Conservation (phyloP, 768 basidiomycete species). For the Mycena crocata region DNA sequence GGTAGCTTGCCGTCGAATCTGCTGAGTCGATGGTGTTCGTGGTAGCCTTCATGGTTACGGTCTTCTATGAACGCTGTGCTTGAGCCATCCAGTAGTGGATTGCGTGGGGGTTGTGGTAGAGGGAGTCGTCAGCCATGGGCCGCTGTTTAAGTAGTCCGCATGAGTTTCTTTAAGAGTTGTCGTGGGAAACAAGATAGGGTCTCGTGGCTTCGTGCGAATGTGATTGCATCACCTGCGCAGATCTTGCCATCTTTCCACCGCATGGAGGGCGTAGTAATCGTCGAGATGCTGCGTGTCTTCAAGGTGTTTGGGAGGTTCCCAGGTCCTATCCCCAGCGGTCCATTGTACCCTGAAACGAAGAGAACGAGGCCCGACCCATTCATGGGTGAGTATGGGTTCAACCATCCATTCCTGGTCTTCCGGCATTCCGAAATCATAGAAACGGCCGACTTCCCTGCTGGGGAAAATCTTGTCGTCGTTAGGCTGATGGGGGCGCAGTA, state of each 20-base stretch:
- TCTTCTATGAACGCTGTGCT: constrained; percentile 19
- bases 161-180: background rate
- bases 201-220: background rate
- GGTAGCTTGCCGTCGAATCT: constrained; percentile 1
- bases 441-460: background rate
- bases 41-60: background rate
- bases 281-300: background rate
- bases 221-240: background rate
- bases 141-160: background rate
- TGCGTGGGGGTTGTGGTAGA: background rate
- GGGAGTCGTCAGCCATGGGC: background rate
- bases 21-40: background rate
- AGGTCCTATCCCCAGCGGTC: too few relatives aligned
- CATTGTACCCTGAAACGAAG: background rate
- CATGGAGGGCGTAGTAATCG: background rate
- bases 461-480: background rate
- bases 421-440: background rate
- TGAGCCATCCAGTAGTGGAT: constrained; percentile 20
- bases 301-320: background rate
- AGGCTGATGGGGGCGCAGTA: background rate
- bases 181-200: too few relatives aligned
- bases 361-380: background rate
- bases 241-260: background rate
- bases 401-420: background rate
- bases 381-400: background rate